These are phyloP conservation scores for Exophiala sideris DNA, from an alignment of 2,329 filamentous ascomycete species.

Conservation along the genomic window DNA sequence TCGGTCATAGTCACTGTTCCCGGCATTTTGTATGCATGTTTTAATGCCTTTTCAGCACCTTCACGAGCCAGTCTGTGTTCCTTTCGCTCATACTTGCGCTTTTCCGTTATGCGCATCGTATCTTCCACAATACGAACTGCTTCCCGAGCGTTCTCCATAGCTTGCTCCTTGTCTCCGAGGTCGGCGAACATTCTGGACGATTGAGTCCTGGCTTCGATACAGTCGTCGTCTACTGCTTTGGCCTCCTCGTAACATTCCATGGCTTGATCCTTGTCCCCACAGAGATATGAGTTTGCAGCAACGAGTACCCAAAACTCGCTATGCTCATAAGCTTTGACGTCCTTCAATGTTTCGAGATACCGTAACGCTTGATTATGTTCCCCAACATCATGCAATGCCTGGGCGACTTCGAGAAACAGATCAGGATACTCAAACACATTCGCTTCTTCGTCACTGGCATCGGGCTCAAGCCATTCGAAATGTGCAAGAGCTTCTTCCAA, in stretches of 20 bases:
- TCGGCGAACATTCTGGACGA: slow-evolving; percentile 82
- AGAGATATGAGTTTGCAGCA: slow-evolving; percentile 62
- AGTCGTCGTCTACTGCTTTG: slow-evolving; percentile 66
- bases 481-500: slow-evolving; percentile 71
- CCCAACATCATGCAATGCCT: slow-evolving; percentile 53
- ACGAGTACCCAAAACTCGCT: slow-evolving; percentile 50
- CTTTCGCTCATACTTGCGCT: slow-evolving; percentile 28
- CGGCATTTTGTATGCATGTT: slow-evolving; percentile 23
- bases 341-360: slow-evolving; percentile 55
- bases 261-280: slow-evolving; percentile 64
- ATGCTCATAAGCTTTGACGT: slow-evolving; percentile 47
- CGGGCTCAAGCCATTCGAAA: slow-evolving; percentile 66
- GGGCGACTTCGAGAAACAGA: slow-evolving; percentile 70
- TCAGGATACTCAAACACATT: slow-evolving; percentile 67
- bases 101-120: slow-evolving; percentile 19
- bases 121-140: slow-evolving; percentile 61
- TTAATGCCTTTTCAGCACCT: slow-evolving; percentile 28
- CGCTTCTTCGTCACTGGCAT: slow-evolving; percentile 49
- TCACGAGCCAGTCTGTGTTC: slow-evolving; percentile 26
- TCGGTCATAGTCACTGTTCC: slow-evolving; percentile 2
- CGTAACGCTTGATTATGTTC: slow-evolving; percentile 55
- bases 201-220: slow-evolving; percentile 73
- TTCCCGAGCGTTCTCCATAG: slow-evolving; percentile 72
- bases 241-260: slow-evolving; percentile 74
- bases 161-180: slow-evolving; percentile 68